Conservation (phyloP, 345 rosid genomes). For the Euphorbia tirucalli region DNA sequence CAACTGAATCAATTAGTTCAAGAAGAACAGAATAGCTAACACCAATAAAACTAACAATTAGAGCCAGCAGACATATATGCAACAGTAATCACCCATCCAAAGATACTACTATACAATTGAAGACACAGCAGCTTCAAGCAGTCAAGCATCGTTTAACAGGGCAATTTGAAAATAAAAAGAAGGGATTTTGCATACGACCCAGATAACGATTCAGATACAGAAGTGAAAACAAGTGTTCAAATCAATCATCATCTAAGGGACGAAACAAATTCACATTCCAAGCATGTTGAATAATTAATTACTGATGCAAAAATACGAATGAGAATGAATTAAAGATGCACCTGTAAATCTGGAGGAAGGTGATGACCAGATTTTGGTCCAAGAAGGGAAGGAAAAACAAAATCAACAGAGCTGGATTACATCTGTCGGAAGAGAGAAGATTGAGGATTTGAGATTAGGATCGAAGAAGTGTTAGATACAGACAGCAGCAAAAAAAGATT, state of each 20-base stretch:
- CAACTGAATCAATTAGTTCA: not conserved
- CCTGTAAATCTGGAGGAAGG: slow-evolving; percentile 27
- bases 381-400: not conserved
- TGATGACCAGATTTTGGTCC: slow-evolving; percentile 8
- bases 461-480: not conserved
- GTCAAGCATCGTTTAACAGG: not conserved
- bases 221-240: slow-evolving; percentile 20
- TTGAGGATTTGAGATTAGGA: not conserved
- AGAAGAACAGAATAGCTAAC: not conserved
- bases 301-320: not conserved
- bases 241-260: slow-evolving; percentile 1
- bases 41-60: not conserved
- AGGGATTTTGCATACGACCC: slow-evolving; percentile 21
- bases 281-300: not conserved
- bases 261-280: not conserved
- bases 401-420: slow-evolving; percentile 6
- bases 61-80: not conserved
- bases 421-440: not conserved
- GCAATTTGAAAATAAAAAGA: not conserved
- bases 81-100: not conserved
- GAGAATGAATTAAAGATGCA: not conserved
- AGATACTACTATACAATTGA: not conserved
- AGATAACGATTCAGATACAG: slow-evolving; percentile 25
- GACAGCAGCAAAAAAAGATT: no score
- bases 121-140: no score